phyloP scores from a whole-genome alignment of 2,329 filamentous ascomycete species.

The Malbranchea cinnamomea region DNA sequence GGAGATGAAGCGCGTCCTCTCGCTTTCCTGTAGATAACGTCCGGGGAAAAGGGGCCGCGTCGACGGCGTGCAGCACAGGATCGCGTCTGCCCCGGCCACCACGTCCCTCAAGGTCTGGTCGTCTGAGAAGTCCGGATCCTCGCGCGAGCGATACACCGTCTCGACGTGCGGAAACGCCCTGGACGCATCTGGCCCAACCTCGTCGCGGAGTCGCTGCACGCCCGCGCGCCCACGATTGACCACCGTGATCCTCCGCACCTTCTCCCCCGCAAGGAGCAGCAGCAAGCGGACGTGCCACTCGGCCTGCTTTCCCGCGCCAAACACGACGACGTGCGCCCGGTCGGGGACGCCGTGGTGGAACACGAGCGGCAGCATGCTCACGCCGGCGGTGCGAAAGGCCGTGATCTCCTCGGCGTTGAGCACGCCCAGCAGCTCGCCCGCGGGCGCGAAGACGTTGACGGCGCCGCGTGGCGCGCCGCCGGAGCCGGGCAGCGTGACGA shows the following conservation, averaged over 20 bases:
- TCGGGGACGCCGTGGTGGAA: conserved; percentile 32
- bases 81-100: conserved; percentile 24
- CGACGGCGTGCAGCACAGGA: conserved; percentile 37
- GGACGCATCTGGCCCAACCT: conserved; percentile 20
- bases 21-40: conserved; percentile 20
- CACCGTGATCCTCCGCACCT: conserved; percentile 53
- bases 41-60: conserved; percentile 29
- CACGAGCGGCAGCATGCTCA: conserved; percentile 52
- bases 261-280: conserved; percentile 30
- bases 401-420: conserved; percentile 62
- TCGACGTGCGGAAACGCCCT: conserved; percentile 21
- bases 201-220: conserved; percentile 31
- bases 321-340: conserved; percentile 28
- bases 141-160: conserved; percentile 6
- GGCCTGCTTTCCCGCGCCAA: conserved; percentile 36
- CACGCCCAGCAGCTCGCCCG: conserved; percentile 50
- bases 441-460: conserved; percentile 51
- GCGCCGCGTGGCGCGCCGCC: conserved; percentile 42
- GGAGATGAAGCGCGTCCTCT: conserved; percentile 31
- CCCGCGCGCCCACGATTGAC: conserved; percentile 54
- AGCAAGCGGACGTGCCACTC: conserved; percentile 36
- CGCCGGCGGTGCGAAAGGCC: conserved; percentile 65
- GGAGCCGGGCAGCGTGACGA: conserved; percentile 45
- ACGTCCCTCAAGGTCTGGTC: conserved; percentile 13
- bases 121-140: conserved; percentile 8